These are phyloP conservation scores for Hibiscus trionum DNA, from an alignment of 345 rosid species.

Conservation along the genomic window DNA sequence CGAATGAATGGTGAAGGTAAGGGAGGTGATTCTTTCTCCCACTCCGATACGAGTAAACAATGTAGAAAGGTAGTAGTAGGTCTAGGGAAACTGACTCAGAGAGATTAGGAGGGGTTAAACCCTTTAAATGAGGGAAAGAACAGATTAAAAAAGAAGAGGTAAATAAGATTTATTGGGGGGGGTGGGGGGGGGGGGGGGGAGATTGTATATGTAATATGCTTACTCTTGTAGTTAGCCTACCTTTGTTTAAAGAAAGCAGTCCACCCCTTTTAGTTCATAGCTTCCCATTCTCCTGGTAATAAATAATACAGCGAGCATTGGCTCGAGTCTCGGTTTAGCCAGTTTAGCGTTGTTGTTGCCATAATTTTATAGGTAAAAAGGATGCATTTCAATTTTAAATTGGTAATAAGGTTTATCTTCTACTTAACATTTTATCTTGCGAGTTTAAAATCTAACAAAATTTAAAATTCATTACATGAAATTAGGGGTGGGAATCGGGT, in stretches of 20 bases:
- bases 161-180: slow-evolving; percentile 20
- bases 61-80: slow-evolving; percentile 34
- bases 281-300: background rate
- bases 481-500: no score
- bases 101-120: slow-evolving; percentile 18
- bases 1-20: slow-evolving; percentile 24
- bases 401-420: background rate
- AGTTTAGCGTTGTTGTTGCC: background rate
- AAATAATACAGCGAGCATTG: background rate
- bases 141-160: slow-evolving; percentile 19
- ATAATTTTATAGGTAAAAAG: background rate
- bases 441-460: no score
- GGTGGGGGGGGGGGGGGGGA: slow-evolving; percentile 14
- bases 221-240: slow-evolving; percentile 19
- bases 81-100: slow-evolving; percentile 32
- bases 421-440: no score
- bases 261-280: slow-evolving; percentile 21
- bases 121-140: slow-evolving; percentile 28
- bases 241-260: slow-evolving; percentile 19
- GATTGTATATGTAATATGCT: slow-evolving; percentile 24
- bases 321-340: background rate
- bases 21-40: slow-evolving; percentile 33
- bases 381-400: background rate
- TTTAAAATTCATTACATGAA: no score
- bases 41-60: slow-evolving; percentile 23